Base-by-base conservation (phyloP, 2,329 filamentous ascomycete species). In the Sporothrix pallida region DNA sequence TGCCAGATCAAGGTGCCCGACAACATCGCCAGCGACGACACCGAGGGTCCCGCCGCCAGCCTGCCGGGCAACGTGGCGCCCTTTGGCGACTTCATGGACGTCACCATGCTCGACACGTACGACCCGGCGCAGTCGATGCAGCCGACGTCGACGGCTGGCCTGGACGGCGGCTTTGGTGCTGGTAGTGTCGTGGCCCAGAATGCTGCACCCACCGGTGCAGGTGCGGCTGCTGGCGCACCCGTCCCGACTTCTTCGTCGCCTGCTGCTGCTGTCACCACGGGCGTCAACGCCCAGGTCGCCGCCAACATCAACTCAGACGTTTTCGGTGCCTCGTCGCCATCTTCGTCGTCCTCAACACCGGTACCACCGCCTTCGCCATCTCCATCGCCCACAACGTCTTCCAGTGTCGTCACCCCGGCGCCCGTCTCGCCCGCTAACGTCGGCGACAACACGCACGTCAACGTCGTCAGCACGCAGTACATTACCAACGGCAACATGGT, bases 31-130 rank as follows among this genome's bases (percentile, higher is more conserved):
- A 76, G 84, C 9, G 93, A 97, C 75, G 83, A 94, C 78, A 87
- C 89, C 70, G 84, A 87, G 7, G 81, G 89, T 72, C 80, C 84
- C 13, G 83, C 85, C 7, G 37, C 70, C 2, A 72, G 73, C 60
- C 87, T 97, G 23, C 93, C 94, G 5, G 93, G 94, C 60, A 86
- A 88, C 74, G 82, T 89, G 23, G 75, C 80, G 6, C 84, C 92
- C 31, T 77, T 58, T 23, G 76, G 76, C 17, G 20, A 65, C 9
- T 44, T 44, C 20, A 71, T 74, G 3, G 72, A 48, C 60, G 76
- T 56, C 56, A 65, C 71, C 52, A 74, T 77, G 71, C 56, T 74
- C 26, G 46, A 72, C 1, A 17, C 72, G 15, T 75, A 75, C 50
- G 58, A 77, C 54, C 56, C 76, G 7, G 74, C 74, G 17, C 71